Conservation (phyloP, 148 eudicot species). For the Camellia granthamiana region DNA sequence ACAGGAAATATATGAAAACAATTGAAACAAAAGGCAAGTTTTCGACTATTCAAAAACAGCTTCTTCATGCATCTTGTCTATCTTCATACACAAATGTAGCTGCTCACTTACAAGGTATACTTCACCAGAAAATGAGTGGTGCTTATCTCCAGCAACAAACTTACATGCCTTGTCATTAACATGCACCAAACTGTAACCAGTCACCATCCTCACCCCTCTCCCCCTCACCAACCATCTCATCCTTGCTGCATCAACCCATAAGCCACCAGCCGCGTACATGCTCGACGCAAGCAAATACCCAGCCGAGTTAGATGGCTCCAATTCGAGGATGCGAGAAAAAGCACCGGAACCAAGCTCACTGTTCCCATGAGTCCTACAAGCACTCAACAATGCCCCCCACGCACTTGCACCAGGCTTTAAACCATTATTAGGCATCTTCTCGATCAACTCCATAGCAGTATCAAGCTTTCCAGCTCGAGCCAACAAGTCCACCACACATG, state of each 20-base stretch:
- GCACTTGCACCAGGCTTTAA: conserved; percentile 43
- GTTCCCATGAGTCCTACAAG: conserved; percentile 45
- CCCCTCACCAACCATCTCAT: conserved; percentile 61
- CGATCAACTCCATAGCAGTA: conserved; percentile 49
- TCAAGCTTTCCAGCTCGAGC: conserved; percentile 72
- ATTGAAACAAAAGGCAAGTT: no score
- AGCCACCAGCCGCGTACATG: no score
- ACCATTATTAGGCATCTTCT: conserved; percentile 33
- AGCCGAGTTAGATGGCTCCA: conserved; percentile 55
- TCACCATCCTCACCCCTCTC: conserved; percentile 46
- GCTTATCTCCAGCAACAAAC: conserved; percentile 59
- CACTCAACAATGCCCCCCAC: conserved; percentile 29
- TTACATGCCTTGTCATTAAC: conserved; percentile 39
- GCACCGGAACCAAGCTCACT: conserved; percentile 42
- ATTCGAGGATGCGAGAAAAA: conserved; percentile 44
- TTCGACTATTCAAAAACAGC: no score
- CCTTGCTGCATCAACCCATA: not conserved
- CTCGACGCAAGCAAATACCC: no score
- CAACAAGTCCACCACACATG: conserved; percentile 76
- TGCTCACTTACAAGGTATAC: conserved; percentile 32
- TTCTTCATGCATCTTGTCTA: no score
- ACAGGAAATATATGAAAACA: no score
- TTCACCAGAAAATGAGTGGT: conserved; percentile 27
- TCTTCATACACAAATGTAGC: conserved; percentile 3
- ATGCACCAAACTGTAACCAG: conserved; percentile 67